A percentile compares a stretch with the other conserved stretches of the same genome.
Evolutionary conservation across 2,329 filamentous ascomycete species (phyloP).

Genomic region (Fusarium sp.): DNA sequence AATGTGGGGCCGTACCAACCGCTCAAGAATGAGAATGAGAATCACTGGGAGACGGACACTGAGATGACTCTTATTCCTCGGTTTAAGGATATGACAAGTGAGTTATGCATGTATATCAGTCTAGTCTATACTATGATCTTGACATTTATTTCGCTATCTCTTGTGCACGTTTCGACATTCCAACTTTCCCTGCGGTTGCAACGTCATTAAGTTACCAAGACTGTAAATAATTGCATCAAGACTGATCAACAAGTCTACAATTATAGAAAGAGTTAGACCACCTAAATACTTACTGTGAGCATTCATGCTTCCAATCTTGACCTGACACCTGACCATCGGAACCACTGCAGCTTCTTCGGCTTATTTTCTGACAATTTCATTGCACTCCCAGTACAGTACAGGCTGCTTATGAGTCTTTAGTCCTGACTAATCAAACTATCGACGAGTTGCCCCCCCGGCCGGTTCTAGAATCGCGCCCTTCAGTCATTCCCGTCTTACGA

Average conservation of each 20-base stretch:
- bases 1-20: conserved; percentile 21
- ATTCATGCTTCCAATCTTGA: neutral
- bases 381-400: neutral
- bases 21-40: conserved; percentile 1
- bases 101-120: neutral
- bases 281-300: neutral
- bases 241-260: neutral
- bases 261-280: neutral
- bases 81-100: neutral
- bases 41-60: neutral
- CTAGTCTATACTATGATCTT: neutral
- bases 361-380: neutral
- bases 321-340: neutral
- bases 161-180: neutral
- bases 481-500: conserved; percentile 15
- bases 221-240: neutral
- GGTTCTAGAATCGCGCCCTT: conserved; percentile 29
- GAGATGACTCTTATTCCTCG: neutral
- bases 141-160: neutral
- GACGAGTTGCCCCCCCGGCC: conserved; percentile 2
- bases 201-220: neutral
- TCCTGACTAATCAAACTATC: conserved; percentile 24
- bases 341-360: neutral
- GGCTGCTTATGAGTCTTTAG: neutral
- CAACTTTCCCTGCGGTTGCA: neutral